Base-by-base conservation (phyloP, 108 stramenopile genomes). In the Aurantiochytrium sp. region DNA sequence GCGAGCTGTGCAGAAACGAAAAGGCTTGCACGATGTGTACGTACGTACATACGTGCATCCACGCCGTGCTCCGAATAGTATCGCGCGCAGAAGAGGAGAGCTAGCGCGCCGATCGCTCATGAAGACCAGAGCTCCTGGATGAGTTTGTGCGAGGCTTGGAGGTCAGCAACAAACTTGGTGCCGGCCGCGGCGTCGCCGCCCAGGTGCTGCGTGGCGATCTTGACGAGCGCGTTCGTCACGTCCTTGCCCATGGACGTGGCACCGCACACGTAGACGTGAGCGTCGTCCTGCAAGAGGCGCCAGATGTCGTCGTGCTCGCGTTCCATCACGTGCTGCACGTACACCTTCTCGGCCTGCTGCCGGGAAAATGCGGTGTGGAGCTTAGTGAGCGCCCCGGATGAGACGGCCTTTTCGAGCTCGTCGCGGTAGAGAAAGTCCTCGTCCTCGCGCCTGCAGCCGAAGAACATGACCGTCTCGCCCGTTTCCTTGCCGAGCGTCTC, bases 341-440 rank as follows among this genome's bases (percentile, higher is more conserved):
- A 99, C 0, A 97, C 95, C 91, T 99, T 98, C 6, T 94, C 41
- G 21, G 55, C 55, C 68, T 92, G 89, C 65, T 98, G 95, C 45
- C 98, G 92, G 30, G 94, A 95, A 91, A 98, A 99, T 31, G 98
- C 98, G 37, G 96, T 54, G 65, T 92, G 90, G 21, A 99, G 92
- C 15, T 92, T 68, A 4, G 90, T 91, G n/a, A 99, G 85, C 19
- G 91, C 91, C 3, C 96, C 96, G 37, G 94, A 91, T 4, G 69
- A 48, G 73, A 89, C 27, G 30, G 90, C 96, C 6, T 53, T 89
- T 87, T 93, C 90, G 88, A 99, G 87, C 88, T 98, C 98, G 30
- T 97, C 95, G 50, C 87, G 87, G 94, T 99, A 99, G 34, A 99
- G 89, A 92, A 92, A 98, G 91, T 99, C 99, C 42, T 91, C 85